Percentiles rank a stretch among this genome's conserved stretches.
These are phyloP conservation scores for Arachis monticola DNA, from an alignment of 331 rosid genomes.

Conservation along the genomic window DNA sequence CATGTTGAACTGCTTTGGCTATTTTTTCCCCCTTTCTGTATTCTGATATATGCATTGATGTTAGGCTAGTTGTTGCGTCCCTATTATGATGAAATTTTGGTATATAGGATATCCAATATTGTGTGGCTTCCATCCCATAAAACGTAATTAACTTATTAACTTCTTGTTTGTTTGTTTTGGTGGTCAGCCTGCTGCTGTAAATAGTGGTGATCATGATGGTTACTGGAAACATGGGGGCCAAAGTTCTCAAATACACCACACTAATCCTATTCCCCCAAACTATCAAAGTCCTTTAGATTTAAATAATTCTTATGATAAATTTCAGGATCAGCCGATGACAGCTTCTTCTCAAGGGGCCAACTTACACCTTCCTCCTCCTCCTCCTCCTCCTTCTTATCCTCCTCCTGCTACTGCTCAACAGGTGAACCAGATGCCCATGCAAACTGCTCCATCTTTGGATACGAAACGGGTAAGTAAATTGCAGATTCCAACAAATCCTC, in stretches of 20 bases:
- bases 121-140: conserved; percentile 25
- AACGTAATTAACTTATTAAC: conserved; percentile 40
- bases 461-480: conserved; percentile 66
- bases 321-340: conserved; percentile 84
- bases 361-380: conserved; percentile 60
- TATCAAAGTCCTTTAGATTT: conserved; percentile 84
- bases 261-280: conserved; percentile 74
- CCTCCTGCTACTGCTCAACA: conserved; percentile 64
- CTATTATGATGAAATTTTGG: conserved; percentile 30
- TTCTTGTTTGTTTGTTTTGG: conserved; percentile 51
- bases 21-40: conserved; percentile 7
- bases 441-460: conserved; percentile 62
- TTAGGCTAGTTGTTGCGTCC: conserved; percentile 4
- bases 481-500: conserved; percentile 98
- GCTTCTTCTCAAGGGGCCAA: conserved; percentile 61
- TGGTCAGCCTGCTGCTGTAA: conserved; percentile 86
- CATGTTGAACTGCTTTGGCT: conserved; percentile 15
- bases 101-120: conserved; percentile 30
- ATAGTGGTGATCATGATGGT: conserved; percentile 79
- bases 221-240: conserved; percentile 88
- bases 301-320: conserved; percentile 82
- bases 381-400: conserved; percentile 61
- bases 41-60: conserved; percentile 21
- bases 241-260: conserved; percentile 71
- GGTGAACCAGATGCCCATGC: conserved; percentile 51